Evolutionary conservation across 768 basidiomycete genomes (phyloP), one percentile per base, ranked within the genome.

Genomic region (Boletus vinaceobasis): DNA sequence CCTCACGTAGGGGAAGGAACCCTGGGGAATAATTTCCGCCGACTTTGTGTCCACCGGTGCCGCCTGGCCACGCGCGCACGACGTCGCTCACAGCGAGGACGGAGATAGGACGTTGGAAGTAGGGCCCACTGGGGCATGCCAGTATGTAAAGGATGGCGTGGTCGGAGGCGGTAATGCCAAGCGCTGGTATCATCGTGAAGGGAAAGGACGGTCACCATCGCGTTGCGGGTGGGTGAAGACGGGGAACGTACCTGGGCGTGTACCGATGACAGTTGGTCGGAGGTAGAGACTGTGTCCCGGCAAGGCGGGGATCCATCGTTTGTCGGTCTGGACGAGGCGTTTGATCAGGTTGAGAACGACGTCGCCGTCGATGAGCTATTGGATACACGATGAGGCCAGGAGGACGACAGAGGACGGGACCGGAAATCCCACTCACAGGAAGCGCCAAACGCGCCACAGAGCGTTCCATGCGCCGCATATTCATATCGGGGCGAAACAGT

Each of bases 91-190:
- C 88, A 0, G 88, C 84, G 33, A 79, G 71, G 14, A 85, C 70
- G 37, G 79, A 77, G 48, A 84, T 71, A 7, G 83, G 76, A 59
- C 79, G 80, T 66, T 77, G 61, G 64, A 77, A 83, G 63, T 79
- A 83, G 1, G 80, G 80, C 0, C 81, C 80, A 7, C 33, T 19
- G 26, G 82, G 91, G 43, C 83, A 86, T 57, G 82, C 76, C 63
- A 98, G 87, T 55, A 97, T 86, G 71, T 91, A 98, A 36, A 98
- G 82, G 36, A 89, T 75, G 55, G 93, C 92, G 55, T 89, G 84
- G 53, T 80, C 84, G 0, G 90, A 90, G 3, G 93, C 86, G 32
- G 77, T 77, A 5, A 95, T 86, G 36, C 87, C 82, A 43, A 90
- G 78, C 7, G 76, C 79, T 77, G 27, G n/a, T 10, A 40, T 10